Conservation (phyloP, 768 basidiomycete genomes). For the Royoungia palumana region DNA sequence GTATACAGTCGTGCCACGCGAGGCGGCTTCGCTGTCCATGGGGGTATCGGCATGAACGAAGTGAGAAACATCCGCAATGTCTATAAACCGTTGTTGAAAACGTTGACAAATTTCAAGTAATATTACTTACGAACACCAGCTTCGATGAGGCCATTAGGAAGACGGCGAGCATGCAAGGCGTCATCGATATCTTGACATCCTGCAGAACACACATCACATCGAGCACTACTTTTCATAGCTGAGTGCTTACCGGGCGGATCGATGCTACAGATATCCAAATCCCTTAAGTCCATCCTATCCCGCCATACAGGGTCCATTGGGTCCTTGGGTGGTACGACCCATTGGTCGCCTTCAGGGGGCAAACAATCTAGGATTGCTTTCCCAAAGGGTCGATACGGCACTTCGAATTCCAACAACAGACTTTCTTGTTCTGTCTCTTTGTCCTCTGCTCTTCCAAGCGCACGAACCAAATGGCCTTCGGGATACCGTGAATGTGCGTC, state of each 20-base stretch:
- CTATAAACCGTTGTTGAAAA: constrained; percentile 37
- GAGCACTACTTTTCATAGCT: background rate
- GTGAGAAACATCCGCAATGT: constrained; percentile 97
- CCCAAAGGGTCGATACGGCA: constrained; percentile 96
- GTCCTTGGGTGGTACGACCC: constrained; percentile 86
- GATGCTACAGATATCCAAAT: constrained; percentile 89
- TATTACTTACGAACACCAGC: constrained; percentile 90
- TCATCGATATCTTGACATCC: constrained; percentile 99
- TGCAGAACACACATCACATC: constrained; percentile 25
- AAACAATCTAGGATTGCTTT: constrained; percentile 90
- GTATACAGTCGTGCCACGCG: constrained; percentile 95
- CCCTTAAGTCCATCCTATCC: constrained; percentile 83
- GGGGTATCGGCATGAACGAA: constrained; percentile 92
- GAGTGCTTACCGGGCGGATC: constrained; percentile 78
- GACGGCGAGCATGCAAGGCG: constrained; percentile 81
- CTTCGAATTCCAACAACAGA: constrained; percentile 89
- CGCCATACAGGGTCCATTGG: constrained; percentile 58
- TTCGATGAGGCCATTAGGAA: constrained; percentile 93
- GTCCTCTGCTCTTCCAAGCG: constrained; percentile 85
- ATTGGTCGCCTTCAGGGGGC: constrained; percentile 83
- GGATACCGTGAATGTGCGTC: constrained; percentile 84
- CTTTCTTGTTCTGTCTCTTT: constrained; percentile 98
- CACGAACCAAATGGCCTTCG: constrained; percentile 94
- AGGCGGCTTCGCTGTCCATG: constrained; percentile 96
- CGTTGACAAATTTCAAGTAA: background rate